Evolutionary conservation across 2,329 filamentous ascomycete species (phyloP).

Genomic region (Sporothrix variecibatus): DNA sequence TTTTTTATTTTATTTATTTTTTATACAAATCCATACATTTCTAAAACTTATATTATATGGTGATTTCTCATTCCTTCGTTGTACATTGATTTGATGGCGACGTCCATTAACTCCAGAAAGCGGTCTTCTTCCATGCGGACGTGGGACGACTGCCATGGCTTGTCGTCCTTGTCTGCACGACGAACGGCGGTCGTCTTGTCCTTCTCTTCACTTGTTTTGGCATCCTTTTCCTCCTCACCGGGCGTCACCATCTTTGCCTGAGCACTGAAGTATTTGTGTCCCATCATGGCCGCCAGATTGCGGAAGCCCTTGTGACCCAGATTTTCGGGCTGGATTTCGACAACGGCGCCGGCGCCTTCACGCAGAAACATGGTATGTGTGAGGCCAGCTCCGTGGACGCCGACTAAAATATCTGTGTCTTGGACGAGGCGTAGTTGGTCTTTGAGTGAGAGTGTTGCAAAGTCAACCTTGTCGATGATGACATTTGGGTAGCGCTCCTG

Average conservation of each 20-base stretch:
- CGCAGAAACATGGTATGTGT: conserved; percentile 47
- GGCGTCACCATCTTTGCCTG: conserved; percentile 34
- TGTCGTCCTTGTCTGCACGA: not conserved
- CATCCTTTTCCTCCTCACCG: conserved; percentile 13
- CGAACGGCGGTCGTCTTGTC: not conserved
- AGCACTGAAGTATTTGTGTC: conserved; percentile 42
- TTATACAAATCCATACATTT: not conserved
- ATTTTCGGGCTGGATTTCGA: conserved; percentile 46
- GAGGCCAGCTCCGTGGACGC: conserved; percentile 48
- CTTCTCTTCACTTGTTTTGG: not conserved
- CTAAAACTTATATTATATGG: not conserved
- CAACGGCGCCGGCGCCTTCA: conserved; percentile 38
- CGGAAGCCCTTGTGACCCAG: conserved; percentile 44
- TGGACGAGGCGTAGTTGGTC: conserved; percentile 42
- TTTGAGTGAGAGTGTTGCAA: conserved; percentile 40
- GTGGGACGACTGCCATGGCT: conserved; percentile 26
- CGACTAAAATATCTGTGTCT: conserved; percentile 46
- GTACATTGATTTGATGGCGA: conserved; percentile 27
- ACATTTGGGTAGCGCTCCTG: conserved; percentile 1
- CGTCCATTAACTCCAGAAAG: conserved; percentile 28
- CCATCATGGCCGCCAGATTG: conserved; percentile 44
- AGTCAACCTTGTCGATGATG: conserved; percentile 38
- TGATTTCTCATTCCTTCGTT: conserved; percentile 21
- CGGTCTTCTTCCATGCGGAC: conserved; percentile 25
- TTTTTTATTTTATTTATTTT: not conserved